Evolutionary conservation across 768 basidiomycete species (phyloP).

Genomic region (Hericium erinaceus): DNA sequence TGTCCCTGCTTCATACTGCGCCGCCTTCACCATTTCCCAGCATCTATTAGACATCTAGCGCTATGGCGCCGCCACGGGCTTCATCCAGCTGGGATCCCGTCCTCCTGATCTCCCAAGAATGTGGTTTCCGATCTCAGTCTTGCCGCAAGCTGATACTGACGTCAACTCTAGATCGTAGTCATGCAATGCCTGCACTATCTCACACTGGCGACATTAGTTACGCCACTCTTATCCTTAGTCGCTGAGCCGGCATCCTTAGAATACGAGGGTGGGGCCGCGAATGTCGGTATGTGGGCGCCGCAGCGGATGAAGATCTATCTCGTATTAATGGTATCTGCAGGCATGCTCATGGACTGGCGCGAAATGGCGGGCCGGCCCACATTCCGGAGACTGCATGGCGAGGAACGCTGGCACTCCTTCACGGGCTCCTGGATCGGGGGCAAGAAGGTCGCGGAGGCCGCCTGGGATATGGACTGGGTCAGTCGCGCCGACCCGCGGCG

Average conservation of each 20-base stretch:
- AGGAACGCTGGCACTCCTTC: conserved; percentile 56
- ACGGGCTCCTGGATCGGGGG: conserved; percentile 78
- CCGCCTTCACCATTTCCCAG: neutral
- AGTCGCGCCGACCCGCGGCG: conserved; percentile 60
- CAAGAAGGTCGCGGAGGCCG: conserved; percentile 57
- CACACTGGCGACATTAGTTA: conserved; percentile 72
- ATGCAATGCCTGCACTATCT: conserved; percentile 93
- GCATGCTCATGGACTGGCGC: conserved; percentile 96
- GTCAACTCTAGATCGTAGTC: conserved; percentile 67
- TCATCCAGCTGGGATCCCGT: conserved; percentile 80
- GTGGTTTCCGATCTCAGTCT: conserved; percentile 5
- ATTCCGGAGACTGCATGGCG: conserved; percentile 53
- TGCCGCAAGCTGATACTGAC: neutral
- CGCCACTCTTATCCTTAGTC: conserved; percentile 67
- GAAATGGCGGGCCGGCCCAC: conserved; percentile 87
- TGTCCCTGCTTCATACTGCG: neutral
- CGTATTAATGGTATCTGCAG: conserved; percentile 23
- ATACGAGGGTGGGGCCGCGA: conserved; percentile 75
- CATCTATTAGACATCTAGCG: neutral
- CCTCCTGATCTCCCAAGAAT: conserved; percentile 76
- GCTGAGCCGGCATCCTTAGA: conserved; percentile 61
- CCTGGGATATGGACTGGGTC: conserved; percentile 43
- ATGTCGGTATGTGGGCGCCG: conserved; percentile 45
- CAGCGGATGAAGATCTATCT: too few relatives aligned
- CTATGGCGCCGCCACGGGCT: conserved; percentile 28